These are phyloP conservation scores for Teratosphaeria pseudoeucalypti DNA, from an alignment of 2,329 filamentous ascomycete species.

Conservation along the genomic window DNA sequence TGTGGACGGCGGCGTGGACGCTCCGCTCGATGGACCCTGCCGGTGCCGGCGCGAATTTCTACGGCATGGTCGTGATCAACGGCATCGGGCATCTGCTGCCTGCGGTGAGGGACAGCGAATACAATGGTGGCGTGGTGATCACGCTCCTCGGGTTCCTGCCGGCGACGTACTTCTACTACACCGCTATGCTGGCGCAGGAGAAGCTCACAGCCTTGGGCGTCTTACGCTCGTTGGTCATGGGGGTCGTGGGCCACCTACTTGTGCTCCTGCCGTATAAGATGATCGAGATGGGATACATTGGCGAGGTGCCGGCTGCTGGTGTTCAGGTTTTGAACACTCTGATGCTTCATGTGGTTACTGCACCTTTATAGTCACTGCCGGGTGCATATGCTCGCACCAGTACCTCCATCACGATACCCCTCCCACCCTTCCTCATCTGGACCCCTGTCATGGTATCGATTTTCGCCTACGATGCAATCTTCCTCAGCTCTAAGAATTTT, in stretches of 20 bases:
- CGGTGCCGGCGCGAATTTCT: background rate
- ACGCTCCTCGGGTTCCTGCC: background rate
- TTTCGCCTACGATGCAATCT: too few relatives aligned
- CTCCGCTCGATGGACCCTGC: background rate
- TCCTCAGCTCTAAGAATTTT: too few relatives aligned
- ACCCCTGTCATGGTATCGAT: too few relatives aligned
- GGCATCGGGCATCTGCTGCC: background rate
- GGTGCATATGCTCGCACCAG: background rate
- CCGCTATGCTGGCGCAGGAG: background rate
- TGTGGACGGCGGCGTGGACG: background rate
- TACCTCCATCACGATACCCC: too few relatives aligned
- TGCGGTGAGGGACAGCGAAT: background rate
- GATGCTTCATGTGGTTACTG: background rate
- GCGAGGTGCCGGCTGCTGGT: background rate
- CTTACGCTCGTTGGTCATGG: background rate
- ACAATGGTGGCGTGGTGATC: background rate
- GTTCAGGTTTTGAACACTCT: background rate
- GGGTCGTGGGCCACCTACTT: background rate
- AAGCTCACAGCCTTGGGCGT: background rate
- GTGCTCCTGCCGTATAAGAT: background rate
- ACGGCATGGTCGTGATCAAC: background rate
- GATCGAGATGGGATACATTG: background rate
- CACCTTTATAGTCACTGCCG: background rate
- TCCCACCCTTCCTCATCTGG: too few relatives aligned
- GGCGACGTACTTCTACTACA: background rate